phyloP scores from a whole-genome alignment of 306 rosid genomes.

The Fagus sylvatica region DNA sequence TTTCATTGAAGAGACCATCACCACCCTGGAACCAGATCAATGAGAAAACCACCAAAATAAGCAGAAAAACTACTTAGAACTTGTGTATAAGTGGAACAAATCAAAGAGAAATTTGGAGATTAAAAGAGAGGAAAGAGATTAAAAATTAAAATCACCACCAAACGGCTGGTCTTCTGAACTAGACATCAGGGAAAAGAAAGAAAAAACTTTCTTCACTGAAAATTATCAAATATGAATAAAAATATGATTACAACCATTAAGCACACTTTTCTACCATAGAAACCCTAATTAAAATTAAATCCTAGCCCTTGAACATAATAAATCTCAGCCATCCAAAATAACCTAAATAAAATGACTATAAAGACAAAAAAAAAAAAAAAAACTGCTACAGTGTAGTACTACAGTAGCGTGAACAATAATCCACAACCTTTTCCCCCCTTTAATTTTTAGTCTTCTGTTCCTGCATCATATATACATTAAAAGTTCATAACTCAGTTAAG shows the following conservation, averaged over 20 bases:
- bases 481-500: neutral
- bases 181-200: neutral
- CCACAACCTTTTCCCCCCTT: neutral
- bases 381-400: neutral
- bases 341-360: neutral
- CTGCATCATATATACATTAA: neutral
- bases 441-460: neutral
- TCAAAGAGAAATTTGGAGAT: neutral
- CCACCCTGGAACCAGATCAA: constrained; percentile 75
- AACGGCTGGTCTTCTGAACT: neutral
- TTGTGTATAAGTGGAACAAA: neutral
- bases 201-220: neutral
- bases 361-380: neutral
- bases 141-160: neutral
- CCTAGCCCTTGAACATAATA: neutral
- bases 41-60: constrained; percentile 28
- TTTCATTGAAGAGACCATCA: constrained; percentile 97
- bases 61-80: constrained; percentile 23
- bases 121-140: neutral
- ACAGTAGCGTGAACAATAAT: neutral
- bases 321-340: neutral
- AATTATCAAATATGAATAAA: neutral
- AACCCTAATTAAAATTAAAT: neutral
- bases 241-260: neutral
- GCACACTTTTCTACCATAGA: neutral